Evolutionary conservation across 2,329 filamentous ascomycete genomes (phyloP).

Genomic region (Fusarium nodosum): DNA sequence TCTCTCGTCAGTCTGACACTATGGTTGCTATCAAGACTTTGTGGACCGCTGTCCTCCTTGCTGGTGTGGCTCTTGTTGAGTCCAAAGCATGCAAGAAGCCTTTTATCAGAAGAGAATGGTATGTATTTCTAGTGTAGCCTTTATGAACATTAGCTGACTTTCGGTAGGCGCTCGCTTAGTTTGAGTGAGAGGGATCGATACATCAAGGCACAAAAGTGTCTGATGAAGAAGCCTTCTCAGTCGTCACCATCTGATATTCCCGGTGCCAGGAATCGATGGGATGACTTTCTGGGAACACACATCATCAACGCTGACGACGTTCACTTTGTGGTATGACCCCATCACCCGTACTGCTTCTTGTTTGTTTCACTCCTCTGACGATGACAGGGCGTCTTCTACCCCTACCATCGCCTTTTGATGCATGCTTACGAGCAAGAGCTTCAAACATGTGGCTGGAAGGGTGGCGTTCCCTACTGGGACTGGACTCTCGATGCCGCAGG

Average conservation of each 20-base stretch:
- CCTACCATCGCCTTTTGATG: constrained; percentile 33
- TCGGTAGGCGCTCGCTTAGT: constrained; percentile 19
- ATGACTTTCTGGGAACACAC: constrained; percentile 38
- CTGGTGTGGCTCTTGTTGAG: constrained; percentile 10
- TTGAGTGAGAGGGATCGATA: constrained; percentile 26
- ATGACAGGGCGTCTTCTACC: constrained; percentile 29
- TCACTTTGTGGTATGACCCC: constrained; percentile 28
- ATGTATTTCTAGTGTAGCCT: rapidly evolving
- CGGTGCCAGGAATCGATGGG: constrained; percentile 33
- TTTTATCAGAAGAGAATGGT: constrained; percentile 32
- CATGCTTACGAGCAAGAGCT: constrained; percentile 47
- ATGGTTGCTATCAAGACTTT: constrained; percentile 28
- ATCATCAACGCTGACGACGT: constrained; percentile 33
- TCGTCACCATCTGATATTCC: constrained; percentile 20
- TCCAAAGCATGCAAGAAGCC: constrained; percentile 24
- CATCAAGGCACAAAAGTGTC: constrained; percentile 39
- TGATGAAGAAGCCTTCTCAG: constrained; percentile 27
- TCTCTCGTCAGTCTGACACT: not conserved
- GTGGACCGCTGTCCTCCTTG: constrained; percentile 17
- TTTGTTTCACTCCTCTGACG: not conserved
- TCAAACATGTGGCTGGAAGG: constrained; percentile 43
- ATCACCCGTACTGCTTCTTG: rapidly evolving
- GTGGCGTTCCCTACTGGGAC: constrained; percentile 46
- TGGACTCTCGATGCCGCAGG: constrained; percentile 39
- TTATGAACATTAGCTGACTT: rapidly evolving